Evolutionary conservation across 2,329 filamentous ascomycete species (phyloP), one percentile per base, ranked within the genome.

Genomic region (Rhynchosporium secalis): DNA sequence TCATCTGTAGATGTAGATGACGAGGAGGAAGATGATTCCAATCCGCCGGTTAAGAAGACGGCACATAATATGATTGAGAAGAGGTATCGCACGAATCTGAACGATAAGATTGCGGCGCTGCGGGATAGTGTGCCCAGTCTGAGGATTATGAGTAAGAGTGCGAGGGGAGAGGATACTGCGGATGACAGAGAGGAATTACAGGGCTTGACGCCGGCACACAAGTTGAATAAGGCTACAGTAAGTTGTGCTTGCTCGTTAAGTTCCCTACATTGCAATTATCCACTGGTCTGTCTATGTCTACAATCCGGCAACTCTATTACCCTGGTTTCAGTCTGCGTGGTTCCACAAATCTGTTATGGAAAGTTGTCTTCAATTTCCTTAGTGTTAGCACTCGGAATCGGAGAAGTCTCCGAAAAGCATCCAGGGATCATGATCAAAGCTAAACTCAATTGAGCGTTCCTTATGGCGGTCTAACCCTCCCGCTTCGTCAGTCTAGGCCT

Each of bases 21-120:
- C n/a, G 84, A 86, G 55, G 85, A 88, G 12, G 80, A 85, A 51
- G 76, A 84, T 56, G 83, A 82, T 68, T 83, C 80, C 69, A 86
- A 82, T 72, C 82, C 74, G 56, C 83, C 78, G 31, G 79, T 80
- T 62, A 97, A 96, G 81, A 97, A 97, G 82, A 96, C 93, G 38
- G 92, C 94, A 2, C 94, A 98, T 77, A 98, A 97, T 76, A 95
- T 98, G 83, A 97, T 98, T 66, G 94, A 98, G 78, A 98, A 97
- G 81, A 83, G 94, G 68, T 98, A 98, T 76, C 88, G 94, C 71
- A 96, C 91, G 59, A 98, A 98, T 72, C 82, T 98, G 62, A 98
- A 98, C 73, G 94, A 97, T 74, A 98, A 98, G 79, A 98, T 98
- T 71, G 90, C 92, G 51, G 92, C 93, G 62, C 79, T 98, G 65